These are phyloP conservation scores for Exophiala aquamarina DNA, from an alignment of 2,329 filamentous ascomycete species.

Conservation along the genomic window DNA sequence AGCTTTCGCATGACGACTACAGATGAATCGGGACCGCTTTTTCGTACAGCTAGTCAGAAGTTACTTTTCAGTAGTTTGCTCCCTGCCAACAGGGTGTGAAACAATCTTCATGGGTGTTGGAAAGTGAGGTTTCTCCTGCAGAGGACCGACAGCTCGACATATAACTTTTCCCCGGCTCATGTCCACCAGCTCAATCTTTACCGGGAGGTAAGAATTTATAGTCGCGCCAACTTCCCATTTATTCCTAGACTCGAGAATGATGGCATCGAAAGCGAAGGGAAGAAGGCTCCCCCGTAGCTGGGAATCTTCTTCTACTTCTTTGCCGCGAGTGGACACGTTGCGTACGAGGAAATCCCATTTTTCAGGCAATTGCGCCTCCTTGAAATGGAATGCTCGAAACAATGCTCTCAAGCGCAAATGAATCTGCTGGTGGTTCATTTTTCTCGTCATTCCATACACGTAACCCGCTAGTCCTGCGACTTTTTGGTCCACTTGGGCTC, in stretches of 20 bases:
- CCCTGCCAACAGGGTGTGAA: background rate
- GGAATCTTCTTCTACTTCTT: constrained; percentile 14
- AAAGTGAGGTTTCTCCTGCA: constrained; percentile 7
- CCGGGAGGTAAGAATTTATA: constrained; percentile 18
- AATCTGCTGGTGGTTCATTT: constrained; percentile 27
- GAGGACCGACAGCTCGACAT: constrained; percentile 13
- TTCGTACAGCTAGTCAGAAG: too few relatives aligned
- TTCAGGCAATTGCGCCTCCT: constrained; percentile 51
- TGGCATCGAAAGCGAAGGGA: constrained; percentile 12
- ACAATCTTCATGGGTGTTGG: constrained; percentile 10
- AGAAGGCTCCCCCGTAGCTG: constrained; percentile 16
- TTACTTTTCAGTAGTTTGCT: too few relatives aligned
- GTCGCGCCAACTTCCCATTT: constrained; percentile 18
- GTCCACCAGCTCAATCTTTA: constrained; percentile 23
- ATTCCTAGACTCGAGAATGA: constrained; percentile 9
- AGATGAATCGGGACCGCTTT: too few relatives aligned
- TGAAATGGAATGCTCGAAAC: constrained; percentile 58
- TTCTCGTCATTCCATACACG: too few relatives aligned
- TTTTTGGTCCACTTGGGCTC: constrained; percentile 47
- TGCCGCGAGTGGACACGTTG: background rate
- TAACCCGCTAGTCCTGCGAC: constrained; percentile 44
- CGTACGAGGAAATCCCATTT: constrained; percentile 29
- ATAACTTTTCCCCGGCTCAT: constrained; percentile 1
- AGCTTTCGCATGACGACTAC: too few relatives aligned
- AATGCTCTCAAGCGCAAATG: constrained; percentile 55